These are phyloP conservation scores for Aspergillus jensenii DNA, from an alignment of 2,329 filamentous ascomycete species.

Conservation along the genomic window DNA sequence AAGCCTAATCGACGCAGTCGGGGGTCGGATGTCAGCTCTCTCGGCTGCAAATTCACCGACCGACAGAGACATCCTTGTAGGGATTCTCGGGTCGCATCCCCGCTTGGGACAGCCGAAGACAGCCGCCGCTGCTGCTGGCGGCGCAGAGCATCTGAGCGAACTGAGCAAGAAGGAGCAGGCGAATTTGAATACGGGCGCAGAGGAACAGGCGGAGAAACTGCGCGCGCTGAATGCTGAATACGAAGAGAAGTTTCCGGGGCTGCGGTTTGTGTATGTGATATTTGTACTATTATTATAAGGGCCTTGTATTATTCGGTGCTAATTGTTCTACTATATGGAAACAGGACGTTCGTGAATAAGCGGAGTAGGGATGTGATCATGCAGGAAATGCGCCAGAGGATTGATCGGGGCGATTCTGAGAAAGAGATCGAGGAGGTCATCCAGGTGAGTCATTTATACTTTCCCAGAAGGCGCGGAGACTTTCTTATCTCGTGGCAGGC, in stretches of 20 bases:
- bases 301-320: not conserved
- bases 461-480: not conserved
- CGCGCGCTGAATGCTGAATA: conserved; percentile 71
- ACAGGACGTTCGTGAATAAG: conserved; percentile 81
- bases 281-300: not conserved
- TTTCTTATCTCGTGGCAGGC: conserved; percentile 54
- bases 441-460: conserved; percentile 53
- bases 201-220: conserved; percentile 53
- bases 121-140: conserved; percentile 29
- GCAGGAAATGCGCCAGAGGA: conserved; percentile 75
- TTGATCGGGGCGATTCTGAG: conserved; percentile 64
- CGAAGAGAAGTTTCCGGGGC: conserved; percentile 74
- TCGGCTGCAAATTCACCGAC: conserved; percentile 51
- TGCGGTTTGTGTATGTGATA: conserved; percentile 63
- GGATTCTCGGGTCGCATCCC: conserved; percentile 78
- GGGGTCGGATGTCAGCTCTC: conserved; percentile 62
- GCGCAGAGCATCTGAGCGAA: conserved; percentile 62
- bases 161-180: conserved; percentile 82
- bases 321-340: not conserved
- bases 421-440: conserved; percentile 73
- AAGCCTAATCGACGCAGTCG: conserved; percentile 67
- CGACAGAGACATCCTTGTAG: conserved; percentile 61
- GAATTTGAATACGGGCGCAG: conserved; percentile 60
- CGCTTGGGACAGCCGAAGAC: conserved; percentile 65
- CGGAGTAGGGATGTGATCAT: conserved; percentile 72